Base-by-base conservation (phyloP, 176 grass and related monocot species). In the Phoenix dactylifera region DNA sequence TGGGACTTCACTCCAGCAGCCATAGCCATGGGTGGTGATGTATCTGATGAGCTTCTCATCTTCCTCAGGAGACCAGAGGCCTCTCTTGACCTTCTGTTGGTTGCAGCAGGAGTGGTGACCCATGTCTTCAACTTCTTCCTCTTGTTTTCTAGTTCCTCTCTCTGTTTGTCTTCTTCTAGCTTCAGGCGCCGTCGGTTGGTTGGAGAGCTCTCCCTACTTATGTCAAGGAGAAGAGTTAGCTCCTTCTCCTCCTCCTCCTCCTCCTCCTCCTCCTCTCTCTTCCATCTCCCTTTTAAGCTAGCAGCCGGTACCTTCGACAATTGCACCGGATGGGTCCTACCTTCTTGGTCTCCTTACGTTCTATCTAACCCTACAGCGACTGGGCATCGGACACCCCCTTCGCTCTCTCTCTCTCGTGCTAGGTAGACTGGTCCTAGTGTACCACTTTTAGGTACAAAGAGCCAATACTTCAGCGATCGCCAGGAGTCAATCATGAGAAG, bases 21-120 rank as follows among this genome's bases (percentile, higher is more conserved):
- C 94, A 22, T 98, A 93, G 50, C 94, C 94, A 83, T 98, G 79
- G 61, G 79, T 89, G 63, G 79, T 93, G 84, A 98, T 98, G 85
- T 98, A 98, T 58, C 85, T 80, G 74, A 98, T 83, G 79, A 98
- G 82, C 78, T 98, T 98, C 70, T 98, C 94, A 35, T 98, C 94
- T 32, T 98, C 94, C 84, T 93, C 94, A 23, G 94, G 94, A 48
- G 94, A 98, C 94, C 94, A 98, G 24, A 98, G 71, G 1, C 94
- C 94, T 71, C 94, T 89, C 70, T 98, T 98, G 49, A 98, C 94
- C 79, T 98, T 98, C 69, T 98, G 94, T 76, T 98, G 94, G 70
- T 93, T 98, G 77, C 94, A 98, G 85, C 94, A 98, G 19, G 94
- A 86, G 57, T 98, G 94, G 58, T 98, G 94, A 74, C 94, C 94